Evolutionary conservation across 2,329 filamentous ascomycete genomes (phyloP).

Genomic region (Tolypocladium inflatum): DNA sequence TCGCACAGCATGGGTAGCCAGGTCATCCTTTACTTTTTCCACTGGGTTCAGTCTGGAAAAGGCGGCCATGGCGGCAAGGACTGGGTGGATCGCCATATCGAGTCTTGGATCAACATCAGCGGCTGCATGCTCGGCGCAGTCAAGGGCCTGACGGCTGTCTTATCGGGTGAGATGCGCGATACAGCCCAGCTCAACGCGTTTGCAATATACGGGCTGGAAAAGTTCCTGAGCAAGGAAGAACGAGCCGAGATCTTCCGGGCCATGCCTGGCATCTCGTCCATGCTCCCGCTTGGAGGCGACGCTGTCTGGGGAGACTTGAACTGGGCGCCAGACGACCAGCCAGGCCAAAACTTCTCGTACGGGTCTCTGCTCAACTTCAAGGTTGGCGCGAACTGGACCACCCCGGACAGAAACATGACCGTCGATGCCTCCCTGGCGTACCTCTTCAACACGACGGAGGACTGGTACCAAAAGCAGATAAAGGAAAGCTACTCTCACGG

Average conservation of each 20-base stretch:
- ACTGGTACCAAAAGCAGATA: slow-evolving; percentile 75
- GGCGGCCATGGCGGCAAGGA: slow-evolving; percentile 73
- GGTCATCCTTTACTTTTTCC: slow-evolving; percentile 76
- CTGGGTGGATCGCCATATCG: slow-evolving; percentile 87
- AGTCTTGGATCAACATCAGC: slow-evolving; percentile 96
- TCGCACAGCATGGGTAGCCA: slow-evolving; percentile 98
- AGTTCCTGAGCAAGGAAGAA: slow-evolving; percentile 85
- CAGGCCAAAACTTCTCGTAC: slow-evolving; percentile 62
- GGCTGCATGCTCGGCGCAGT: slow-evolving; percentile 95
- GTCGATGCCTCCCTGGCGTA: slow-evolving; percentile 69
- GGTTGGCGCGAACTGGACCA: slow-evolving; percentile 51
- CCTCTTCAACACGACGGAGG: slow-evolving; percentile 66
- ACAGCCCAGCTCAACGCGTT: slow-evolving; percentile 94
- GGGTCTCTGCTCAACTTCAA: slow-evolving; percentile 84
- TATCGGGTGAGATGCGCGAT: slow-evolving; percentile 97
- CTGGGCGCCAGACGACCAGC: slow-evolving; percentile 79
- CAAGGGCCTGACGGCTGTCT: slow-evolving; percentile 80
- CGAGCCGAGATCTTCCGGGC: slow-evolving; percentile 88
- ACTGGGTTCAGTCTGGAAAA: slow-evolving; percentile 68
- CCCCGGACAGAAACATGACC: slow-evolving; percentile 67
- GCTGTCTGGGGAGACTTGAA: slow-evolving; percentile 88
- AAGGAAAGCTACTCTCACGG: slow-evolving; percentile 76
- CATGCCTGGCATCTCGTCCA: slow-evolving; percentile 93
- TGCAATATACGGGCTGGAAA: slow-evolving; percentile 92
- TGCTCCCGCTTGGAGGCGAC: slow-evolving; percentile 90